These are phyloP conservation scores for Salix brachista DNA, from an alignment of 345 rosid genomes.

Conservation along the genomic window DNA sequence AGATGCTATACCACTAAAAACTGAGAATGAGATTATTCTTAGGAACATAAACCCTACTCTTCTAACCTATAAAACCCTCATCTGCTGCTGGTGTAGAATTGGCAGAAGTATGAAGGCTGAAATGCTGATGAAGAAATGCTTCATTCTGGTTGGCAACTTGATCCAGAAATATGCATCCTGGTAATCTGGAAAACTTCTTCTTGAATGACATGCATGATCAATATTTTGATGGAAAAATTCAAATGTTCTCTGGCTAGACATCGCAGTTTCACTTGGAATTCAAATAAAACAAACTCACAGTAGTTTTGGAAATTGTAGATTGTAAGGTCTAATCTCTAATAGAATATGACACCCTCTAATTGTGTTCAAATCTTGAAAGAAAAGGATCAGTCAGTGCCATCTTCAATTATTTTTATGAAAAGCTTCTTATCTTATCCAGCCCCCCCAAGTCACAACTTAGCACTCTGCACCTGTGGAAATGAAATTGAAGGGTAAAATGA, in stretches of 20 bases:
- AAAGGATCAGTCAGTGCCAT: not conserved
- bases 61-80: conserved; percentile 48
- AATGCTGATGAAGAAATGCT: conserved; percentile 63
- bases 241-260: not conserved
- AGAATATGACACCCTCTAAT: not conserved
- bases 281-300: not conserved
- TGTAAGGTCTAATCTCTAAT: not conserved
- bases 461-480: not conserved
- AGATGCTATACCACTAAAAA: conserved; percentile 57
- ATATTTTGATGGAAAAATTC: not conserved
- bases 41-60: conserved; percentile 29
- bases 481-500: too few species aligned
- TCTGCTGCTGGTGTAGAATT: conserved; percentile 44
- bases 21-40: conserved; percentile 39
- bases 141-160: conserved; percentile 44
- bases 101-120: conserved; percentile 48
- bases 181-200: not conserved
- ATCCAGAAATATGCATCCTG: conserved; percentile 49
- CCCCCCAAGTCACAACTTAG: too few species aligned
- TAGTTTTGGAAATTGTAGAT: not conserved
- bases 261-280: too few species aligned
- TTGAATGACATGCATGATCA: not conserved
- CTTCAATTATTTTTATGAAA: not conserved
- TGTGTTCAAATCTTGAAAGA: not conserved
- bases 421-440: not conserved